Percentiles rank a stretch among this genome's conserved stretches.
Evolutionary conservation across 768 basidiomycete species (phyloP).

Genomic region (Porpolomopsis calyptriformis): DNA sequence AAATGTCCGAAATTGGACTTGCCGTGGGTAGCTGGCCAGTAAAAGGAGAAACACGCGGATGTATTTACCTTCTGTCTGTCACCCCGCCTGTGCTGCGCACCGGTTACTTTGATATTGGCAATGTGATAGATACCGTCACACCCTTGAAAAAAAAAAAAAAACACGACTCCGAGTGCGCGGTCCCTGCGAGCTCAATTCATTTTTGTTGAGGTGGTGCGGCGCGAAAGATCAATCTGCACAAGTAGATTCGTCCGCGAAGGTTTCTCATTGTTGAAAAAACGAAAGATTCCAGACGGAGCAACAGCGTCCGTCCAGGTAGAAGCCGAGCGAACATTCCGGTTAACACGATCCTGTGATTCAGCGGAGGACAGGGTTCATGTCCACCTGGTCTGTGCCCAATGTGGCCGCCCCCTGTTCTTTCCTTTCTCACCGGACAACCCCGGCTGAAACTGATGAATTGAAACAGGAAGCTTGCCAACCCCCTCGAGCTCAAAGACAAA

Average conservation of each 20-base stretch:
- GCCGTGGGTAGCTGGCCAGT: background rate
- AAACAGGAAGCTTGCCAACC: too few relatives aligned
- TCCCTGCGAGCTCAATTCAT: too few relatives aligned
- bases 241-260: too few relatives aligned
- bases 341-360: background rate
- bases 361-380: background rate
- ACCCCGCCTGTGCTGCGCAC: background rate
- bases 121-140: background rate
- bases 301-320: too few relatives aligned
- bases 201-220: too few relatives aligned
- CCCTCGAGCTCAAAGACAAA: too few relatives aligned
- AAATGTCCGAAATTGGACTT: background rate
- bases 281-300: too few relatives aligned
- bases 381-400: background rate
- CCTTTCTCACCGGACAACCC: background rate
- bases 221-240: too few relatives aligned
- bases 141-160: too few relatives aligned
- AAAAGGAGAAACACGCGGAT: background rate
- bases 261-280: too few relatives aligned
- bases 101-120: background rate
- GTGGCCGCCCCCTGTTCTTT: background rate
- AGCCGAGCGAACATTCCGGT: too few relatives aligned
- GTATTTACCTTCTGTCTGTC: background rate
- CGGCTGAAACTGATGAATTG: background rate
- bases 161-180: too few relatives aligned